A percentile compares a stretch with the other conserved stretches of the same genome.
Conservation (phyloP, 169 alveolate species). For the Plasmodium chabaudi region DNA sequence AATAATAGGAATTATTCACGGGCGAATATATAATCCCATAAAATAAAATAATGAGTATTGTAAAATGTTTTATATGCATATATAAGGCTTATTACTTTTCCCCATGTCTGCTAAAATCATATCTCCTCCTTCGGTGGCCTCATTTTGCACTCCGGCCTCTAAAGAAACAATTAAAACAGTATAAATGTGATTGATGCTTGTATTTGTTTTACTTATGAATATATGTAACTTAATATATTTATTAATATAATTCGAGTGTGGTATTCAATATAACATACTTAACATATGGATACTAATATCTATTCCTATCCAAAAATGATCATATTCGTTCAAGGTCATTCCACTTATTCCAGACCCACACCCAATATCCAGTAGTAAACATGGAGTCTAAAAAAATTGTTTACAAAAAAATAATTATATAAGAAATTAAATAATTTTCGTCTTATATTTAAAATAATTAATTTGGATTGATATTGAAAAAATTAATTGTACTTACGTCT, state of each 20-base stretch:
- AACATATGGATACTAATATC: conserved; percentile 96
- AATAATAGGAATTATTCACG: not conserved
- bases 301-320: conserved; percentile 96
- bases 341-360: conserved; percentile 98
- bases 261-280: conserved; percentile 86
- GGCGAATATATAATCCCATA: too few relatives aligned
- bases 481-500: conserved; percentile 74
- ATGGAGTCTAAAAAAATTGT: conserved; percentile 81
- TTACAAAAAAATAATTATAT: conserved; percentile 71
- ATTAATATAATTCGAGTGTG: conserved; percentile 70
- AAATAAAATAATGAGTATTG: not conserved
- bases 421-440: not conserved
- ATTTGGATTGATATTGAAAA: not conserved
- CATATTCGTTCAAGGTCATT: conserved; percentile 90
- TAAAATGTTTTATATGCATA: not conserved
- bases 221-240: not conserved
- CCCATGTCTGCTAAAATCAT: conserved; percentile 95
- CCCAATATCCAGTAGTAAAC: conserved; percentile 96
- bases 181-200: not conserved
- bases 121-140: conserved; percentile 91
- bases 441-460: conserved; percentile 6
- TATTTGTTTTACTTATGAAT: conserved; percentile 7
- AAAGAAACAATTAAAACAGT: not conserved
- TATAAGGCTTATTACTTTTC: conserved; percentile 75
- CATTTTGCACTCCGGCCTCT: conserved; percentile 77